Percentiles rank a stretch among this genome's conserved stretches.
phyloP scores from a whole-genome alignment of 805 yeast species.

The Pichia manshurica region DNA sequence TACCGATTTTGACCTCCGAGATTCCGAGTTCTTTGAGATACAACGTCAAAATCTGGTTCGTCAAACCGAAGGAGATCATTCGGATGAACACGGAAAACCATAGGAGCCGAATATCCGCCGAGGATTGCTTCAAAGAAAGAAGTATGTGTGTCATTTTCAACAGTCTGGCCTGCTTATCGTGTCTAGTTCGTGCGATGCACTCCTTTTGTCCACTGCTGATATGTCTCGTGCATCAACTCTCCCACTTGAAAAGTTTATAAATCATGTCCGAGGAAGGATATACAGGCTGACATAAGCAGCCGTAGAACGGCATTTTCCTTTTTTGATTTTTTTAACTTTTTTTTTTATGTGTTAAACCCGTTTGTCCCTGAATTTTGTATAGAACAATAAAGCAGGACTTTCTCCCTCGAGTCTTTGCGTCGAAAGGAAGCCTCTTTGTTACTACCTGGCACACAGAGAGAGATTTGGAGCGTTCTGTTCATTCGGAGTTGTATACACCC shows the following conservation, averaged over 20 bases:
- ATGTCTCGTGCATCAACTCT: too few relatives aligned
- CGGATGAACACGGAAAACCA: constrained; percentile 67
- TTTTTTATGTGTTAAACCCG: too few relatives aligned
- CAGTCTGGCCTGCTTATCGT: constrained; percentile 2
- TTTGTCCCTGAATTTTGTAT: too few relatives aligned
- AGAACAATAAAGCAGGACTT: too few relatives aligned
- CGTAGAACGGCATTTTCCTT: background rate
- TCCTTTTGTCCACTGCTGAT: too few relatives aligned
- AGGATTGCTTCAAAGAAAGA: constrained; percentile 29
- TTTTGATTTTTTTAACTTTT: background rate
- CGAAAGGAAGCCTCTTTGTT: too few relatives aligned
- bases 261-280: background rate
- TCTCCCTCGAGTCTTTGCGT: too few relatives aligned
- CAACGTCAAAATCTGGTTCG: constrained; percentile 71
- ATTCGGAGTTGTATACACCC: too few relatives aligned
- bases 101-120: constrained; percentile 52
- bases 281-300: background rate
- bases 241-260: background rate
- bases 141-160: constrained; percentile 28
- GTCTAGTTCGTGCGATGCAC: background rate
- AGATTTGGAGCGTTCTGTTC: too few relatives aligned
- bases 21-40: constrained; percentile 53
- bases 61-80: constrained; percentile 68
- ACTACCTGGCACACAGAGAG: too few relatives aligned
- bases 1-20: constrained; percentile 56